Percentiles rank a stretch among this genome's conserved stretches.
These are phyloP conservation scores for Salicornia ramosissima DNA, from an alignment of 148 eudicot genomes.

Conservation along the genomic window DNA sequence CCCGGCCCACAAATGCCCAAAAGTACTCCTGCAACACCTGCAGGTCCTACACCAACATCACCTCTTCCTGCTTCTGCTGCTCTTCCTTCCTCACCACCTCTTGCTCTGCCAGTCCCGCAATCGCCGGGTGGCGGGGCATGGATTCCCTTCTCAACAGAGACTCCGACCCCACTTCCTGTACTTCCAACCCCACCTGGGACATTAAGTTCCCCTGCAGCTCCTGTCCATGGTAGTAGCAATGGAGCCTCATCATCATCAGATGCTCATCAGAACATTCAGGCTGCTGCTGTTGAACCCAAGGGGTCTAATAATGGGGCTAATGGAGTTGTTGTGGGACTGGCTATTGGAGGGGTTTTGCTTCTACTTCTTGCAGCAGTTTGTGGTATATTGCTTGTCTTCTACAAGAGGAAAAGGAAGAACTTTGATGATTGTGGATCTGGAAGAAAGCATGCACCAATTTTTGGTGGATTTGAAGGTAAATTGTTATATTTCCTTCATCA, in stretches of 20 bases:
- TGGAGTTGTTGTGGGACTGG: constrained; percentile 32
- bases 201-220: constrained; percentile 21
- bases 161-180: constrained; percentile 17
- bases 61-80: constrained; percentile 23
- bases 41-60: constrained; percentile 2
- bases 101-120: constrained; percentile 28
- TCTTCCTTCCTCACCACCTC: constrained; percentile 27
- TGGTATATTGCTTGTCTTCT: constrained; percentile 23
- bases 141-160: constrained; percentile 20
- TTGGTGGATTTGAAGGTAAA: constrained; percentile 26
- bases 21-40: not conserved
- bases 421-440: constrained; percentile 22
- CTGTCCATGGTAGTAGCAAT: constrained; percentile 8
- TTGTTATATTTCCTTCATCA: not conserved
- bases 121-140: constrained; percentile 31
- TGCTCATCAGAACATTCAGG: constrained; percentile 31
- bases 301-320: constrained; percentile 23
- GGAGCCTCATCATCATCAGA: constrained; percentile 19
- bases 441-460: constrained; percentile 16
- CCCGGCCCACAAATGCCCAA: constrained; percentile 16
- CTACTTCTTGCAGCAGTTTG: constrained; percentile 24
- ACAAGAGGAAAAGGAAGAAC: constrained; percentile 28
- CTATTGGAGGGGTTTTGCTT: constrained; percentile 35
- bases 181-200: constrained; percentile 21
- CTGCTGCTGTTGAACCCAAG: constrained; percentile 11